Evolutionary conservation across 352 stramenopile species (phyloP), one percentile per base, ranked within the genome.

Genomic region (Ophiocytium majus): DNA sequence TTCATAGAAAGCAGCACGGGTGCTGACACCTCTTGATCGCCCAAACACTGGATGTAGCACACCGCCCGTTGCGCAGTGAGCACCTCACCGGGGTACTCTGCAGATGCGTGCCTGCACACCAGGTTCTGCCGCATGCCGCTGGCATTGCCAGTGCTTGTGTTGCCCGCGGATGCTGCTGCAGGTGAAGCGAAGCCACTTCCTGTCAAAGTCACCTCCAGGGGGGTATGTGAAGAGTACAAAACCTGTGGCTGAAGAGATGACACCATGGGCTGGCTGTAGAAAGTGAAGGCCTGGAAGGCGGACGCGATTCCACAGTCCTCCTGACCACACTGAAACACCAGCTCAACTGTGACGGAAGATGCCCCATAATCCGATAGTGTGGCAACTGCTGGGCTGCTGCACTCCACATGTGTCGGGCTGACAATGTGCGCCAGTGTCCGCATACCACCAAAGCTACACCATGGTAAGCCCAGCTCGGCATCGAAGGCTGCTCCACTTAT

Each of bases 401-500:
- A 78, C 14, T 5, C 5, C 5, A 17, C 66, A 78, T 14, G 35
- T 17, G 32, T 78, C 14, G 32, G 32, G 35, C 66, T 43, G 5
- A 43, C 5, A 14, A 43, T 17, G 14, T 5, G 5, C 5, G 66
- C 66, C 14, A 17, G 5, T 78, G 14, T 17, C 17, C 35, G 32
- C 32, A 78, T 14, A 78, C 66, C 32, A 78, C 17, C 66, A 78
- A 78, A 78, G 10, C 32, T 78, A 17, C 66, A 78, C 5, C 5
- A 14, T 17, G 66, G 66, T 5, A 5, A 5, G 5, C 66, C 66
- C 66, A 78, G 14, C 14, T 78, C 5, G 32, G 35, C 5, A 17
- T 5, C 14, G 10, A 78, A 78, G 66, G 32, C 66, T 43, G 32
- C 14, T 5, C 32, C 32, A 14, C 5, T 35, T 17, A 78, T 14